Base-by-base conservation (phyloP, 1,284 basidiomycete genomes). In the Leccinum holopus region DNA sequence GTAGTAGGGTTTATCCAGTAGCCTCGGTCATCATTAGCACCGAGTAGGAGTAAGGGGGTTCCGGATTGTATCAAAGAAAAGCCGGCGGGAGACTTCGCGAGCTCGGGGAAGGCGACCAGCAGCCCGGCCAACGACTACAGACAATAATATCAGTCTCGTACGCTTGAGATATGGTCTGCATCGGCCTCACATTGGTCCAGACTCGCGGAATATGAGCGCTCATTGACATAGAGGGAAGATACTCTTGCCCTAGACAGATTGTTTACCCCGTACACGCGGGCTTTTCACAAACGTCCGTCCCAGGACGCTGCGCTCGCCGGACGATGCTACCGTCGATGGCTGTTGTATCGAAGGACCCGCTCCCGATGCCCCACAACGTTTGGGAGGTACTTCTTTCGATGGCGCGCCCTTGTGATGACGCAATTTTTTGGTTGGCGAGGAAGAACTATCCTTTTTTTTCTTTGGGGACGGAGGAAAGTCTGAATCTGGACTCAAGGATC, bases 41-140 rank as follows among this genome's bases (percentile, higher is more conserved):
- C 64, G 1, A 73, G 63, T 16, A 73, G 18, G 47, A 73, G 61
- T 57, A 72, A 39, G 1, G 75, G 75, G 2, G 67, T 67, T 58
- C 73, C 70, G 16, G 65, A 75, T 54, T 76, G 71, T 47, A 65
- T 58, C 71, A 72, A 75, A n/a, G 63, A 69, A 56, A 76, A 62
- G 11, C 70, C 62, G 12, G 62, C 33, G 52, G 37, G 21, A 3
- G 69, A 18, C 33, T 70, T 73, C 2, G 47, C 57, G 14, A 76
- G 65, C 39, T 72, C 64, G 10, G 72, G 72, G 11, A 72, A 73
- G 21, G 65, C 60, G 6, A 57, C 64, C 18, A 61, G 7, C 30
- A 73, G 64, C 16, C 66, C 68, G 6, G 55, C 25, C 2, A 65
- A 55, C n/a, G 73, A 73, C 75, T 73, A 44, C 16, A 54, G 44